These are phyloP conservation scores for Stachybotrys chlorohalonatus DNA, from an alignment of 2,329 filamentous ascomycete genomes.

Conservation along the genomic window DNA sequence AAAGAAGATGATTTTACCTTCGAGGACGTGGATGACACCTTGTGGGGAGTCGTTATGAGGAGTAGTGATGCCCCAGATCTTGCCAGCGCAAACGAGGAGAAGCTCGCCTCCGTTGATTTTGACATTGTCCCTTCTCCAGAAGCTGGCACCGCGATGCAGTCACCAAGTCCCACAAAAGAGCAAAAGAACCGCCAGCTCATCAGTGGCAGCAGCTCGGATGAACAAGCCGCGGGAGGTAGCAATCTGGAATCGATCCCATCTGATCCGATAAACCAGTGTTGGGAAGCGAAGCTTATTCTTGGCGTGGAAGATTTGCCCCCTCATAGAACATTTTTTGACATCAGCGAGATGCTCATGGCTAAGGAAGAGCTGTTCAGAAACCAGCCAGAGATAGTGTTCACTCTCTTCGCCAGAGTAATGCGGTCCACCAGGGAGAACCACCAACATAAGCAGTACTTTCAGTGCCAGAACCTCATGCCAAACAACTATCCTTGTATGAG, in stretches of 20 bases:
- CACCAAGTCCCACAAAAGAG: background rate
- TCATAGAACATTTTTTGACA: constrained; percentile 48
- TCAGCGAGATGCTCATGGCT: constrained; percentile 49
- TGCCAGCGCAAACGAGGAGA: background rate
- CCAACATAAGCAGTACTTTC: constrained; percentile 47
- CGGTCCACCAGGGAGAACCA: constrained; percentile 45
- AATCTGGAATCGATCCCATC: background rate
- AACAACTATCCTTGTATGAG: constrained; percentile 41
- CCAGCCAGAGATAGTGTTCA: constrained; percentile 34
- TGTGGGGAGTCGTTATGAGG: background rate
- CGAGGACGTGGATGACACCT: background rate
- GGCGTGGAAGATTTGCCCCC: constrained; percentile 4
- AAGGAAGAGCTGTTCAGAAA: constrained; percentile 20
- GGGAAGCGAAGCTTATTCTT: background rate
- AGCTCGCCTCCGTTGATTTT: background rate
- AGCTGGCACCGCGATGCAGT: no score
- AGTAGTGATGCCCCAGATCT: background rate
- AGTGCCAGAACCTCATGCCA: constrained; percentile 55
- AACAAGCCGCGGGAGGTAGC: no score
- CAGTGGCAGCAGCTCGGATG: no score
- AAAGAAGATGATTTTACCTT: background rate
- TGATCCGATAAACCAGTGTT: background rate
- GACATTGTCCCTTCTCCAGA: background rate
- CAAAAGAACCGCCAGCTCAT: no score
- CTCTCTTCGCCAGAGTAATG: constrained; percentile 54